Conservation (phyloP, 2,329 filamentous ascomycete species). For the Aureobasidium sp. region DNA sequence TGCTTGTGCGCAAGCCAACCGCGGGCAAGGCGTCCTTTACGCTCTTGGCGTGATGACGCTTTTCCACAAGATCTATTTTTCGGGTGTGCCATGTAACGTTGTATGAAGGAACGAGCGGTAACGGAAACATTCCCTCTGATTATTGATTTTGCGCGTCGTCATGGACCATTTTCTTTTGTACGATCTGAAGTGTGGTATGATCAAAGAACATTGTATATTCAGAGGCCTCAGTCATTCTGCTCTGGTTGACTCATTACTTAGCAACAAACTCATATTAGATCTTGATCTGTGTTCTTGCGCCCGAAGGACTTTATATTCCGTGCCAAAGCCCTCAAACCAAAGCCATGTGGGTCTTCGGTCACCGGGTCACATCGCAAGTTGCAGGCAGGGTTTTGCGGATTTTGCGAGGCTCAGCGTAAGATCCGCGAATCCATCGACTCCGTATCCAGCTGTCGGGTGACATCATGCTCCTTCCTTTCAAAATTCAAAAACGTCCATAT, state of each 20-base stretch:
- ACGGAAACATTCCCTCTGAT: neutral
- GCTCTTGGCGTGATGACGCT: neutral
- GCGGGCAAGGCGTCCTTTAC: neutral
- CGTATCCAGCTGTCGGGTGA: neutral
- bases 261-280: neutral
- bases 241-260: too few species aligned
- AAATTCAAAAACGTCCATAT: neutral
- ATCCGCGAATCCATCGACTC: neutral
- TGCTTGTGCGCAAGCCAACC: slow-evolving; percentile 7
- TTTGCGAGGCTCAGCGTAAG: neutral
- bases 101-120: neutral
- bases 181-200: neutral
- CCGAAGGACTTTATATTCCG: neutral
- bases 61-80: neutral
- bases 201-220: neutral
- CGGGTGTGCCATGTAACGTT: neutral
- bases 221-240: neutral
- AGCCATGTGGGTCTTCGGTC: neutral
- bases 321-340: neutral
- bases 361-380: neutral
- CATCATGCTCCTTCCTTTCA: neutral
- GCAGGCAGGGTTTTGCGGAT: neutral
- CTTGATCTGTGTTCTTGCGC: neutral
- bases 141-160: slow-evolving; percentile 7
- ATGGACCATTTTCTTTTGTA: neutral